A percentile compares a stretch with the other conserved stretches of the same genome.
Evolutionary conservation across 2,329 filamentous ascomycete species (phyloP).

Genomic region (Fusarium pseudonygamai): DNA sequence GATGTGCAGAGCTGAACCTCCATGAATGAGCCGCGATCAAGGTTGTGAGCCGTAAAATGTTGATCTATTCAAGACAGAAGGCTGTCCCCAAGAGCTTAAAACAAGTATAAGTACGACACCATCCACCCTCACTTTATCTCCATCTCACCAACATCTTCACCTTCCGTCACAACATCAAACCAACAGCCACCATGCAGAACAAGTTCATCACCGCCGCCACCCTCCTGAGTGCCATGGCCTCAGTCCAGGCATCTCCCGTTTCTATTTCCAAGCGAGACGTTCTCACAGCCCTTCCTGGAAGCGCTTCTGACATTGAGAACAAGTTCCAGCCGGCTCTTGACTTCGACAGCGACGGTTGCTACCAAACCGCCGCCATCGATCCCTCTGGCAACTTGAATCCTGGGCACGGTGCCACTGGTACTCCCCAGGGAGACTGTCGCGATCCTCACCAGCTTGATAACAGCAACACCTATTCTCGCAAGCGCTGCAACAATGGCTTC

Average conservation of each 20-base stretch:
- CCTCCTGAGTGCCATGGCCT: conserved; percentile 30
- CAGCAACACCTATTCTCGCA: conserved; percentile 46
- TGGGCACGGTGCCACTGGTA: conserved; percentile 41
- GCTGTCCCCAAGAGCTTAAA: not conserved
- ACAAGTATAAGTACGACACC: not conserved
- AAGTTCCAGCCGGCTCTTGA: conserved; percentile 51
- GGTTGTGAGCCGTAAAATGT: not conserved
- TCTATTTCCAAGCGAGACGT: conserved; percentile 36
- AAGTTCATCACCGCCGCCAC: conserved; percentile 22
- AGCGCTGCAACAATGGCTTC: conserved; percentile 47
- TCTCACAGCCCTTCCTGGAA: conserved; percentile 44
- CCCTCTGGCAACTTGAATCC: conserved; percentile 46
- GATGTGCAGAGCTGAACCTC: not conserved
- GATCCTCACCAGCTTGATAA: conserved; percentile 45
- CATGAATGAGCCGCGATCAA: not conserved
- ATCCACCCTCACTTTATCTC: not conserved
- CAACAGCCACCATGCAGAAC: conserved; percentile 24
- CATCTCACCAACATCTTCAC: not conserved
- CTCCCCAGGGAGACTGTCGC: conserved; percentile 44
- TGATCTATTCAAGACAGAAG: not conserved
- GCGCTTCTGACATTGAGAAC: conserved; percentile 47
- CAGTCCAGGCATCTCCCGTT: conserved; percentile 30
- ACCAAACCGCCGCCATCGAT: conserved; percentile 58
- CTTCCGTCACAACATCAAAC: not conserved
- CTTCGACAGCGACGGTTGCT: conserved; percentile 54